phyloP scores from a whole-genome alignment of 2,329 filamentous ascomycete species.

The Hymenoscyphus linearis region DNA sequence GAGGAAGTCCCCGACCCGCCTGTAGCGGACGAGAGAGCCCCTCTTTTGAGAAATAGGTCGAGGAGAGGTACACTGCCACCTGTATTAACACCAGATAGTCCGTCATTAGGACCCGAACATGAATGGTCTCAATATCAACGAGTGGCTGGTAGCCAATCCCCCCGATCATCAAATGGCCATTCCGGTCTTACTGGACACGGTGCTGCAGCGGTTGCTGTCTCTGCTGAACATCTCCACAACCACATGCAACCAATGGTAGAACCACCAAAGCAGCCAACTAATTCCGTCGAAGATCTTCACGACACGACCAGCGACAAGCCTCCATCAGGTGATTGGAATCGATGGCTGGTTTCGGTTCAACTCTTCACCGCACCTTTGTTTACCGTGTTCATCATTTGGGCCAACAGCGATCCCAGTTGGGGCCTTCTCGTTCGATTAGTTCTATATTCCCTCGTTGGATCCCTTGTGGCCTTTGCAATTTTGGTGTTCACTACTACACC shows the following conservation, averaged over 20 bases:
- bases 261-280: background rate
- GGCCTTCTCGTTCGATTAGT: slow-evolving; percentile 51
- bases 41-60: slow-evolving; percentile 19
- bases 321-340: slow-evolving; percentile 60
- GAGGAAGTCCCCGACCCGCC: slow-evolving; percentile 32
- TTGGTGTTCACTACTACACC: slow-evolving; percentile 66
- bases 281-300: slow-evolving; percentile 9
- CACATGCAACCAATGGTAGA: slow-evolving; percentile 12
- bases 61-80: slow-evolving; percentile 20
- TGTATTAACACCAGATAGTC: slow-evolving; percentile 23
- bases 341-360: slow-evolving; percentile 84
- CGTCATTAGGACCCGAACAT: slow-evolving; percentile 36
- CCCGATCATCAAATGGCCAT: slow-evolving; percentile 13
- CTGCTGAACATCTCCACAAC: slow-evolving; percentile 25
- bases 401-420: slow-evolving; percentile 56
- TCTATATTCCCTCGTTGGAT: slow-evolving; percentile 62
- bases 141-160: slow-evolving; percentile 35
- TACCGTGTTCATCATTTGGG: slow-evolving; percentile 70
- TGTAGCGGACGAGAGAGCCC: slow-evolving; percentile 11
- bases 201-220: slow-evolving; percentile 31
- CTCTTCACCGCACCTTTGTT: slow-evolving; percentile 85
- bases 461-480: slow-evolving; percentile 59
- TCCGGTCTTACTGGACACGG: slow-evolving; percentile 30
- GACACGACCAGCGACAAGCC: slow-evolving; percentile 3
- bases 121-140: slow-evolving; percentile 57